Conservation (phyloP, 441 rosid genomes). For the Croton laevigatus region DNA sequence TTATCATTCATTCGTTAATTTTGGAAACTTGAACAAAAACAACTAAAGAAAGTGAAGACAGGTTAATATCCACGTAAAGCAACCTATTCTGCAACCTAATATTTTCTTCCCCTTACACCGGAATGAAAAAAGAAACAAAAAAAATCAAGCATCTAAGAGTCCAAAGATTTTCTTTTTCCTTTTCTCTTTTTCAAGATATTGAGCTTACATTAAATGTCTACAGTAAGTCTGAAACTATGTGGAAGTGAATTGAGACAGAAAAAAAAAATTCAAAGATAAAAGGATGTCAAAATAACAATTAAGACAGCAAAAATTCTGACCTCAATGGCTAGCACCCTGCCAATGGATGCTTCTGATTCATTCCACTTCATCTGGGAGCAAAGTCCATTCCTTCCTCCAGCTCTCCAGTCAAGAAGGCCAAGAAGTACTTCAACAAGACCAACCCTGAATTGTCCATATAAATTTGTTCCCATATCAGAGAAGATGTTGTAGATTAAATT, state of each 20-base stretch:
- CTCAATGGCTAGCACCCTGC: slow-evolving; percentile 98
- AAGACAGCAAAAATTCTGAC: slow-evolving; percentile 35
- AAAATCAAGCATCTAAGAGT: neutral
- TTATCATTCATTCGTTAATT: neutral
- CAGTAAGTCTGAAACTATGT: neutral
- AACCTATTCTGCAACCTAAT: neutral
- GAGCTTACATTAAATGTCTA: neutral
- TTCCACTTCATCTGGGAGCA: slow-evolving; percentile 98
- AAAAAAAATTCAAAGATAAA: neutral
- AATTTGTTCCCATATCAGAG: slow-evolving; percentile 15
- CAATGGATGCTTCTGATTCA: slow-evolving; percentile 98
- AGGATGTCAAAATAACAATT: neutral
- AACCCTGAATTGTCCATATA: slow-evolving; percentile 52
- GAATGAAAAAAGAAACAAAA: neutral
- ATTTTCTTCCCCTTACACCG: neutral
- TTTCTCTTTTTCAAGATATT: neutral
- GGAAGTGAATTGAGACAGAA: neutral
- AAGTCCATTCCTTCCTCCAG: slow-evolving; percentile 89
- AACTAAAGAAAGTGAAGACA: neutral
- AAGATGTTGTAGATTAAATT: neutral
- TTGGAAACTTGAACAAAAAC: neutral
- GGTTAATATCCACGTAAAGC: neutral
- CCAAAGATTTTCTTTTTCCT: neutral
- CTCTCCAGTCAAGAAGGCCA: slow-evolving; percentile 98
- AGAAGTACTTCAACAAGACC: slow-evolving; percentile 97